Base-by-base conservation (phyloP, 108 stramenopile species). In the Skeletonema costatum region DNA sequence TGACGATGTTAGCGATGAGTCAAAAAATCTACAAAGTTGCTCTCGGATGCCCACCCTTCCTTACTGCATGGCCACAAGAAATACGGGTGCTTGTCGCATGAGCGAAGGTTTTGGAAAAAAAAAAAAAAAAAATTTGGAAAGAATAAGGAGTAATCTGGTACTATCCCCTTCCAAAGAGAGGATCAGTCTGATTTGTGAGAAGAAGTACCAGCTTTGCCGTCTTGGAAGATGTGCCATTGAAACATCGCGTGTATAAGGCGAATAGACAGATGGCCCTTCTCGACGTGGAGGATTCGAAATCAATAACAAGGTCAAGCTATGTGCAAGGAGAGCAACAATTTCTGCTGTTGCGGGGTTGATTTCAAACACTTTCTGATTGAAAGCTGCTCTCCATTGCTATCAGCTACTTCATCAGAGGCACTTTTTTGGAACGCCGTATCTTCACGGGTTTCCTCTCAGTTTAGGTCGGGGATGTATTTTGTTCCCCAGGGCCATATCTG, bases 401-500 rank as follows among this genome's bases (percentile, higher is more conserved):
- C 39, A 31, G 46, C 58, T n/a, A 21, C 60, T 39, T 63, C 50
- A 29, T 7, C 68, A 3, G 50, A 64, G 21, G 66, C 78, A 38
- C 67, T 63, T 62, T n/a, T 80, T 81, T 35, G 84, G 84, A 17
- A 41, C 68, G 17, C 38, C 75, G 12, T 85, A 64, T 48, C n/a
- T 92, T 16, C 81, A 86, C 42, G n/a, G n/a, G n/a, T n/a, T 81
- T 88, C 41, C 50, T 89, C 2, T 78, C 85, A n/a, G 67, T 75
- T 11, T 92, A n/a, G 91, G 91, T 92, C 87, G 17, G 91, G 91
- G 16, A 77, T 87, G 74, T 81, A 67, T 60, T 78, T 74, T 21
- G n/a, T n/a, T 61, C 66, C 14, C 85, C 91, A 48, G 90, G 91
- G 91, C 73, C 88, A 19, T 86, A n/a, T 68, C 71, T 92, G 89